phyloP scores from a whole-genome alignment of 352 stramenopile species.

The Globisporangium perplexum region DNA sequence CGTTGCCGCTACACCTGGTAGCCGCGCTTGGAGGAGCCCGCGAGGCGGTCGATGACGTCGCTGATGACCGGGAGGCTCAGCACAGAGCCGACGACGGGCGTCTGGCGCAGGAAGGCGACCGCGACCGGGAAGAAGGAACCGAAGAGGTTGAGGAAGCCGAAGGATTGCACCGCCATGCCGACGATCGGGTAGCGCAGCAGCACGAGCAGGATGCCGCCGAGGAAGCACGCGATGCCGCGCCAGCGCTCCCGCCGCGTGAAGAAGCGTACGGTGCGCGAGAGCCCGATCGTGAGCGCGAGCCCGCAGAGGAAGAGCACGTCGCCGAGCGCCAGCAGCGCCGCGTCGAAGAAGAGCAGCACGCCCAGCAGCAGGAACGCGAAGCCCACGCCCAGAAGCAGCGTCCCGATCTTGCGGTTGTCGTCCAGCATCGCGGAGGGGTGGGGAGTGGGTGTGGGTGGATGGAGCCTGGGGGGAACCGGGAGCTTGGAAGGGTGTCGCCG shows the following conservation, averaged over 20 bases:
- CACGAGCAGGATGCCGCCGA: constrained; percentile 91
- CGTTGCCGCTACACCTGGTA: constrained; percentile 73
- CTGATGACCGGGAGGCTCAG: constrained; percentile 84
- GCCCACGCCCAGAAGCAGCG: constrained; percentile 88
- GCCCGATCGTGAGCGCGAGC: constrained; percentile 92
- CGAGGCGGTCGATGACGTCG: constrained; percentile 78
- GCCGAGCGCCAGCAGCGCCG: constrained; percentile 90
- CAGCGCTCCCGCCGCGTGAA: constrained; percentile 92
- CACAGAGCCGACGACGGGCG: constrained; percentile 86
- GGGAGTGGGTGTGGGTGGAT: not conserved
- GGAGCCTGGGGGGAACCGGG: no score
- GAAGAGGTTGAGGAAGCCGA: constrained; percentile 95
- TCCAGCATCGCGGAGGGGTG: constrained; percentile 44
- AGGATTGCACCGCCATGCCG: constrained; percentile 92
- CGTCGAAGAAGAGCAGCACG: constrained; percentile 94
- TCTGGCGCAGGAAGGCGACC: constrained; percentile 90
- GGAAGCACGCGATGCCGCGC: constrained; percentile 92
- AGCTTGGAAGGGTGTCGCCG: not conserved
- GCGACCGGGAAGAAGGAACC: constrained; percentile 95
- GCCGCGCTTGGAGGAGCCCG: constrained; percentile 76
- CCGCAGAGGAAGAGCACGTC: constrained; percentile 93
- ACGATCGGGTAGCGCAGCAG: constrained; percentile 91
- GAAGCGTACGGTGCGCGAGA: constrained; percentile 91
- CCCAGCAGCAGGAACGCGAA: constrained; percentile 92
- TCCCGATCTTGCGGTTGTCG: constrained; percentile 96